Conservation (phyloP, 2,329 filamentous ascomycete genomes). For the Trichophyton mentagrophytes region DNA sequence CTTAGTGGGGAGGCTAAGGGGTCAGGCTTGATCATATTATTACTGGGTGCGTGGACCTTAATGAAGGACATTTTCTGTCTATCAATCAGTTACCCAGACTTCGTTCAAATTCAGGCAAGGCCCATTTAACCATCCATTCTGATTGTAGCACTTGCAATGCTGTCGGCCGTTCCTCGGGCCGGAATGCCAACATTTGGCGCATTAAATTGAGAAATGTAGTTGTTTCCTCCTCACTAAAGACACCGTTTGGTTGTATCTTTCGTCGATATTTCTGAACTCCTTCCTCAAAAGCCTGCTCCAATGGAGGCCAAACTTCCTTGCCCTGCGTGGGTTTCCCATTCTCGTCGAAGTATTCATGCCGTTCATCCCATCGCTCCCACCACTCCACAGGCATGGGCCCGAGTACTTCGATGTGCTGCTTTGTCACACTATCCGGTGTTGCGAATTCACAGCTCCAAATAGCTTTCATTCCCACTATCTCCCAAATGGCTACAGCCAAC, state of each 20-base stretch:
- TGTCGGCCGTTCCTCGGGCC: conserved; percentile 9
- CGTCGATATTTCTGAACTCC: conserved; percentile 12
- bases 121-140: conserved; percentile 14
- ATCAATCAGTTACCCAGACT: too few species aligned
- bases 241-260: conserved; percentile 6
- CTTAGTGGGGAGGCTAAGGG: too few species aligned
- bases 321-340: conserved; percentile 10
- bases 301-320: conserved; percentile 11
- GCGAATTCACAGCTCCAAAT: conserved; percentile 11
- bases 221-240: conserved; percentile 11
- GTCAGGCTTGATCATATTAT: too few species aligned
- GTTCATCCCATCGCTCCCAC: conserved; percentile 14
- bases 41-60: too few species aligned
- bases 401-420: conserved; percentile 14
- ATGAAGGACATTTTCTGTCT: too few species aligned
- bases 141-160: conserved; percentile 8
- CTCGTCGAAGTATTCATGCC: conserved; percentile 12
- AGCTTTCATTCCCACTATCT: conserved; percentile 19
- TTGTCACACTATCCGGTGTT: conserved; percentile 6
- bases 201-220: conserved; percentile 9
- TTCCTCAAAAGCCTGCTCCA: conserved; percentile 15
- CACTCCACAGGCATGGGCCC: conserved; percentile 14
- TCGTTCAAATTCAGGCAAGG: conserved; percentile 7
- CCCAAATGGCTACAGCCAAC: conserved; percentile 18
- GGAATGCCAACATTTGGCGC: conserved; percentile 9